Percentiles rank a stretch among this genome's conserved stretches.
Evolutionary conservation across 441 rosid genomes (phyloP).

Genomic region (Isatis lusitanica): DNA sequence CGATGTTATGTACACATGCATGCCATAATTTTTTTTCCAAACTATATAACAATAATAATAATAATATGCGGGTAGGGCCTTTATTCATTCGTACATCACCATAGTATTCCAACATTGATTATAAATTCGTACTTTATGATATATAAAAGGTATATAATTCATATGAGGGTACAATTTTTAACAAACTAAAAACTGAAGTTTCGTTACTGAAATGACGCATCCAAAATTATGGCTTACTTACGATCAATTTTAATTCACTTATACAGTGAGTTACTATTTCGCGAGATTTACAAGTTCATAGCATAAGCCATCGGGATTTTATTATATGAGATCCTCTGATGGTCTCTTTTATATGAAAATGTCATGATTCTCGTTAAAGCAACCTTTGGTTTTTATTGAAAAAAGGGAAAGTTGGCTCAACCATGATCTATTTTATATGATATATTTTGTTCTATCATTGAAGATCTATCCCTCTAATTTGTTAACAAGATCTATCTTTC

Average conservation of each 20-base stretch:
- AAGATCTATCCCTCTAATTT: conserved; percentile 34
- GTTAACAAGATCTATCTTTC: conserved; percentile 35
- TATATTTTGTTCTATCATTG: conserved; percentile 35
- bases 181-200: neutral
- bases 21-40: conserved; percentile 19
- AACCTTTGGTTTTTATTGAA: conserved; percentile 33
- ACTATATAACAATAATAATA: neutral
- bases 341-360: conserved; percentile 12
- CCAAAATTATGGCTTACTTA: conserved; percentile 17
- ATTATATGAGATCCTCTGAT: conserved; percentile 12
- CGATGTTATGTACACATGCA: conserved; percentile 37
- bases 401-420: conserved; percentile 37
- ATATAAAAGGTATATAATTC: conserved; percentile 11
- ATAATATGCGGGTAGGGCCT: conserved; percentile 33
- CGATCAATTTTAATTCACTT: neutral
- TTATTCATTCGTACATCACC: conserved; percentile 34
- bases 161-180: conserved; percentile 3
- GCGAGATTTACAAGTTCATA: conserved; percentile 1
- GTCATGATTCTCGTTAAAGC: conserved; percentile 36
- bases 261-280: conserved; percentile 9
- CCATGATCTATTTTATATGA: conserved; percentile 35
- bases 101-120: conserved; percentile 32
- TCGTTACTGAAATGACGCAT: neutral
- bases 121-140: conserved; percentile 16
- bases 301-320: conserved; percentile 13